Base-by-base conservation (phyloP, 192 early-diverging fungal species). In the Jimgerdemannia flammicorona region DNA sequence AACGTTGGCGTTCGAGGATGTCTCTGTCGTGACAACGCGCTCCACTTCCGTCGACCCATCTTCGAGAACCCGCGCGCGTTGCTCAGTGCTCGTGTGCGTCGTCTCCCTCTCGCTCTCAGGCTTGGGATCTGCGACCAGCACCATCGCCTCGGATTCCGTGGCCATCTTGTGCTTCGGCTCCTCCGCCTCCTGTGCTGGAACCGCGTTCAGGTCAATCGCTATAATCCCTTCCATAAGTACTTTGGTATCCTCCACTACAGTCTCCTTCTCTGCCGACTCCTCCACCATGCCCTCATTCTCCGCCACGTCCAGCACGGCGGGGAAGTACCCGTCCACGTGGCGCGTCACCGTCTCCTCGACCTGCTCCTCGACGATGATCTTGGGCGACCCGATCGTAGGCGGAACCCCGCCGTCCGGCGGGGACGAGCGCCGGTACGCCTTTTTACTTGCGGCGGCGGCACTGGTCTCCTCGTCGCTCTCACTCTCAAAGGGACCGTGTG, bases 401-500 rank as follows among this genome's bases (percentile, higher is more conserved):
- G 82, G 76, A 41, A 78, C 54, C n/a, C 43, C 40, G 17, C 20
- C 40, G 54, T 20, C 41, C 59, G 19, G 69, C 73, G 40, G 73
- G 67, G 40, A 41, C 72, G 19, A 41, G 66, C 41, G 66, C 17
- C 18, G 65, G 9, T 6, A 19, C 14, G 6, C 66, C 10, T 2
- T 83, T 29, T 11, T 74, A 43, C 19, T 78, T 64, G 10, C 29
- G 71, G 14, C 74, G n/a, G 11, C 67, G 41, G 4, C n/a, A 78
- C 76, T 41, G 74, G 76, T 43, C 75, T 80, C 63, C 76, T 77
- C 81, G 40, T 77, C 76, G 40, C 73, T 71, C 3, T 77, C 79
- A 54, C 73, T 71, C 43, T 81, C 83, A 49, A 84, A 84, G 43
- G 87, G 87, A 71, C 87, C 87, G 75, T 88, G 85, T 18, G 87